Percentiles rank a stretch among this genome's conserved stretches.
phyloP scores from a whole-genome alignment of 176 grass and related monocot species.

The Triticum dicoccoides region DNA sequence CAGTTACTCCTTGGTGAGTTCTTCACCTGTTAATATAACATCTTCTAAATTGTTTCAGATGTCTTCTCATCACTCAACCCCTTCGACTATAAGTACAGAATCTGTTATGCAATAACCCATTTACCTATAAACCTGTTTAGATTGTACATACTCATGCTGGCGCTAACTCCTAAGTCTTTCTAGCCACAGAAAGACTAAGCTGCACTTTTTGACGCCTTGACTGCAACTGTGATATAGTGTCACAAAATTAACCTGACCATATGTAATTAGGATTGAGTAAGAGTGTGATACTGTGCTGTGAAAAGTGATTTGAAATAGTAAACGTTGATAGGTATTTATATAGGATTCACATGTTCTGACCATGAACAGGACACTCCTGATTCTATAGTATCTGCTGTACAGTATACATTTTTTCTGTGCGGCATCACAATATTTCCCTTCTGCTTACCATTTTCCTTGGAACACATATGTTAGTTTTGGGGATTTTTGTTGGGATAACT shows the following conservation, averaged over 20 bases:
- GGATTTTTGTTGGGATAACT: not conserved
- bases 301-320: not conserved
- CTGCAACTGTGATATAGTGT: not conserved
- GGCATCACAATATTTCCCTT: not conserved
- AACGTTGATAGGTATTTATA: not conserved
- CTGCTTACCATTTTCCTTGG: not conserved
- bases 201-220: not conserved
- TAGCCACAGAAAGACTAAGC: not conserved
- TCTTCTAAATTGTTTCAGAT: not conserved
- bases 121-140: not conserved
- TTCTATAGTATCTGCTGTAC: not conserved
- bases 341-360: not conserved
- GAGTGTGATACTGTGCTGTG: not conserved
- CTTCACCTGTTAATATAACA: not conserved
- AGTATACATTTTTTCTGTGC: not conserved
- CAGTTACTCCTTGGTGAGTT: conserved; percentile 77
- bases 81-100: not conserved
- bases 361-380: not conserved
- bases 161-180: too few relatives aligned
- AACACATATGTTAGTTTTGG: not conserved
- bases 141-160: not conserved
- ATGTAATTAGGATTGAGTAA: not conserved
- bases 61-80: not conserved
- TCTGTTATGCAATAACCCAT: not conserved
- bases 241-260: not conserved